Percentiles rank a stretch among this genome's conserved stretches.
These are phyloP conservation scores for Diplosphaera chodatii DNA, from an alignment of 139 green algal genomes.

Conservation along the genomic window DNA sequence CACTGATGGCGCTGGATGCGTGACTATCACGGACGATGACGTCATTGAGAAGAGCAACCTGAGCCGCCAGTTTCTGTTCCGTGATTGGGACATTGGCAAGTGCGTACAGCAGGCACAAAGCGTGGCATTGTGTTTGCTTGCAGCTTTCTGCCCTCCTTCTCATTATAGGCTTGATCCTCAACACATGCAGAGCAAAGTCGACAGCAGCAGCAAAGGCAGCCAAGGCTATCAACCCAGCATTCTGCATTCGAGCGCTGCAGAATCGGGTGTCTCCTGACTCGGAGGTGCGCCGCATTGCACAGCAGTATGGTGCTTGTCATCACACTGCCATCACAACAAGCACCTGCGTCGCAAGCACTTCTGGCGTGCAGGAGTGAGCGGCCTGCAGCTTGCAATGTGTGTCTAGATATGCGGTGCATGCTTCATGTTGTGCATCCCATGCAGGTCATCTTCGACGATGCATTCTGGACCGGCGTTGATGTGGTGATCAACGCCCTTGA, in stretches of 20 bases:
- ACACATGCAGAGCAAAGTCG: slow-evolving; percentile 65
- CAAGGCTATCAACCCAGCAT: slow-evolving; percentile 67
- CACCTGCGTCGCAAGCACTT: no score
- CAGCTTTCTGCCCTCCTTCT: no score
- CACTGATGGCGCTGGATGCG: slow-evolving; percentile 19
- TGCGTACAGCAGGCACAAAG: slow-evolving; percentile 5
- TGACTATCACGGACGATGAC: slow-evolving; percentile 97
- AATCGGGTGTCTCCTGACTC: slow-evolving; percentile 93
- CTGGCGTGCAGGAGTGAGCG: no score
- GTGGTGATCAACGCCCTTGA: slow-evolving; percentile 96
- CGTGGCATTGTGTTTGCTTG: no score
- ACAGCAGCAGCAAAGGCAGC: slow-evolving; percentile 70
- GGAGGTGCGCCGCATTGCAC: slow-evolving; percentile 10
- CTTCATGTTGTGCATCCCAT: no score
- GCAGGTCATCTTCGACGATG: slow-evolving; percentile 82
- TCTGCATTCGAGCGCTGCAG: slow-evolving; percentile 78
- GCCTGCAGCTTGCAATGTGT: no score
- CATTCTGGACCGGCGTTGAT: slow-evolving; percentile 85
- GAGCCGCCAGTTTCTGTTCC: slow-evolving; percentile 96
- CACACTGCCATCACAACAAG: no score
- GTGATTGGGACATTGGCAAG: slow-evolving; percentile 92
- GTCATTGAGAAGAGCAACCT: slow-evolving; percentile 98
- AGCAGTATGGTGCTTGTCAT: neutral
- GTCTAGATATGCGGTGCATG: no score
- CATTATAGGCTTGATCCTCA: neutral